phyloP scores from a whole-genome alignment of 116 monocot genomes.

The Phalaenopsis hybrid region DNA sequence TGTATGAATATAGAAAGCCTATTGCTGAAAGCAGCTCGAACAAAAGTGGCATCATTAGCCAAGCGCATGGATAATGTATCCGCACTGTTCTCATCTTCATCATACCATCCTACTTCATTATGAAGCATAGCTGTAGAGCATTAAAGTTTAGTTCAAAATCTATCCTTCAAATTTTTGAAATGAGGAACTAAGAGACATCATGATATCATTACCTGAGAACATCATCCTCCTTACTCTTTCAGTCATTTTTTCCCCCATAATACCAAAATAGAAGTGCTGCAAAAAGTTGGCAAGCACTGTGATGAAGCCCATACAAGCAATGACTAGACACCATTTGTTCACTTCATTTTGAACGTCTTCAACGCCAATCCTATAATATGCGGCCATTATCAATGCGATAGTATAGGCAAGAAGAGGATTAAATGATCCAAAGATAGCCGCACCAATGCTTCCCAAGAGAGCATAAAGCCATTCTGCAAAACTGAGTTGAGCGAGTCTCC shows the following conservation, averaged over 20 bases:
- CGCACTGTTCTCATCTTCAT: constrained; percentile 93
- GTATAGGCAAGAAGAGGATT: constrained; percentile 95
- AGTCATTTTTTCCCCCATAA: constrained; percentile 99
- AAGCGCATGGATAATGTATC: constrained; percentile 93
- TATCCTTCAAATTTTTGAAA: neutral
- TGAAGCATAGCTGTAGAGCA: constrained; percentile 70
- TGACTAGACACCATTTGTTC: constrained; percentile 92
- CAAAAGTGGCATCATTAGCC: constrained; percentile 99
- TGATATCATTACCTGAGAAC: constrained; percentile 79
- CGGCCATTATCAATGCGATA: constrained; percentile 72
- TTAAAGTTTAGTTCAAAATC: constrained; percentile 9
- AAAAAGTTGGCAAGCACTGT: constrained; percentile 96
- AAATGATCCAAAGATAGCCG: constrained; percentile 97
- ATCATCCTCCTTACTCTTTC: constrained; percentile 97
- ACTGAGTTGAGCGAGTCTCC: constrained; percentile 88
- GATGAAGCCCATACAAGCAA: constrained; percentile 86
- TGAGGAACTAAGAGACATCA: neutral
- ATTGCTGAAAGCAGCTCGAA: constrained; percentile 97
- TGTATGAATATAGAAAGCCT: constrained; percentile 97
- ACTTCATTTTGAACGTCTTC: constrained; percentile 59
- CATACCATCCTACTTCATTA: constrained; percentile 99
- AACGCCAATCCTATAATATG: constrained; percentile 62
- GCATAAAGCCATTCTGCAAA: constrained; percentile 98
- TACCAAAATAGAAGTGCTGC: constrained; percentile 99
- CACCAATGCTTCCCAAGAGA: constrained; percentile 84